Percentiles rank a stretch among this genome's conserved stretches.
Conservation (phyloP, 2,329 filamentous ascomycete species). For the Lachnellula occidentalis region DNA sequence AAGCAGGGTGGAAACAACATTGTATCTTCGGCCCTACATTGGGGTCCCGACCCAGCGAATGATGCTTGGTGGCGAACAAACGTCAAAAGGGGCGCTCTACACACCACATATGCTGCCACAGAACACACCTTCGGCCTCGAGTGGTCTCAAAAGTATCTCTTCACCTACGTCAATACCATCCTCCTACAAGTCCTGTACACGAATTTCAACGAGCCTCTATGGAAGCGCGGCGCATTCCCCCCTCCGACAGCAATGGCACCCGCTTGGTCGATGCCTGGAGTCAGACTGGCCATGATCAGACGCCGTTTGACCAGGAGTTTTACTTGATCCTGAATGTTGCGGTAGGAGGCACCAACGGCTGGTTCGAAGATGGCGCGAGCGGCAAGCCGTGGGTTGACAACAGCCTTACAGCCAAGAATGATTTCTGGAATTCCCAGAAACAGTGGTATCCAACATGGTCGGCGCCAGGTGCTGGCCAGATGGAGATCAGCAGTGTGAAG, state of each 20-base stretch:
- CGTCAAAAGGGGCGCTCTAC: slow-evolving; percentile 67
- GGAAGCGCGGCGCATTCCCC: slow-evolving; percentile 64
- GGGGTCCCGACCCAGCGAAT: slow-evolving; percentile 66
- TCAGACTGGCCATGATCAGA: slow-evolving; percentile 52
- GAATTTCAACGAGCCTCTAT: slow-evolving; percentile 65
- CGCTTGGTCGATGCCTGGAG: slow-evolving; percentile 59
- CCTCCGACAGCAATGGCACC: slow-evolving; percentile 59
- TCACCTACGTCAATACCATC: slow-evolving; percentile 77
- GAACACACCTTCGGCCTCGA: slow-evolving; percentile 79
- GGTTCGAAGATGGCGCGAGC: slow-evolving; percentile 68
- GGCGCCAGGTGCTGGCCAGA: slow-evolving; percentile 47
- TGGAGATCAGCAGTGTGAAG: slow-evolving; percentile 64
- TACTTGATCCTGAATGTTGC: slow-evolving; percentile 72
- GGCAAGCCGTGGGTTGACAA: slow-evolving; percentile 76
- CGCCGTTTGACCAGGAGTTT: slow-evolving; percentile 72
- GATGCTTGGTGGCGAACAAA: slow-evolving; percentile 83
- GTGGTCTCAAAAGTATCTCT: slow-evolving; percentile 84
- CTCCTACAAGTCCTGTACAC: slow-evolving; percentile 76
- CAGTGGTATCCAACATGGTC: slow-evolving; percentile 69
- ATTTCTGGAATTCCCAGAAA: slow-evolving; percentile 68
- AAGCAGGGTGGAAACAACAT: slow-evolving; percentile 75
- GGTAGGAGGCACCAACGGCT: slow-evolving; percentile 74
- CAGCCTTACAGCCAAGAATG: slow-evolving; percentile 59
- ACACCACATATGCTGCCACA: slow-evolving; percentile 63
- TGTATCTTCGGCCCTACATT: slow-evolving; percentile 73